Base-by-base conservation (phyloP, 345 rosid species). In the Diplotaxis tenuifolia region DNA sequence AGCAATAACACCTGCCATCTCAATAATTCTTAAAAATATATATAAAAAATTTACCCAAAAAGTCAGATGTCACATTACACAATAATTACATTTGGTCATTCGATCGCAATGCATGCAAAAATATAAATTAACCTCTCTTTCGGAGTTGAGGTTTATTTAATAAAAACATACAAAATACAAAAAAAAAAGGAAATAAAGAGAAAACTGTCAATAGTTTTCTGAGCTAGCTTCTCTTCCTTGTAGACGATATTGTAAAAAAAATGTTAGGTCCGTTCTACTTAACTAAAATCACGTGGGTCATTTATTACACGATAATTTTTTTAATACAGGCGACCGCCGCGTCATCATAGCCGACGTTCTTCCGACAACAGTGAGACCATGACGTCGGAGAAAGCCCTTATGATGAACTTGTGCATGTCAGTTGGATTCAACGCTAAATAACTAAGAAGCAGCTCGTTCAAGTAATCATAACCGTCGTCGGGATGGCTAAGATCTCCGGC, bases 331-430 rank as follows among this genome's bases (percentile, higher is more conserved):
- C 50, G 32, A 31, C 6, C 10, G 28, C 72, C 15, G 45, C 74
- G 58, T 75, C 59, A 54, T 45, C 74, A 68, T 5, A 54, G 29
- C 0, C 45, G 72, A 4, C 47, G 55, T 49, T 71, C 76, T 27
- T 77, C 59, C 0, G 69, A 77, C 29, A 82, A 86, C 31, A 94
- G 87, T 70, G 83, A 84, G 25, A 87, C 86, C 4, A 94, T 76
- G 68, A 89, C 87, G 77, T 89, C 97, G 57, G 96, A 83, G 49
- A 94, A 94, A 22, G 98, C 98, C 7, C 84, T 81, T 31, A 88
- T 79, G 49, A 94, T 84, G 66, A 80, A 86, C 75, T 87, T 86
- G 76, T 91, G 98, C 0, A 86, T 81, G 49, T 72, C 84, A 77
- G 73, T 73, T 1, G 96, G 93, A 77, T 94, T 94, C 55, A 94